These are phyloP conservation scores for Sphagnurus paluster DNA, from an alignment of 1,284 basidiomycete species.

Conservation along the genomic window DNA sequence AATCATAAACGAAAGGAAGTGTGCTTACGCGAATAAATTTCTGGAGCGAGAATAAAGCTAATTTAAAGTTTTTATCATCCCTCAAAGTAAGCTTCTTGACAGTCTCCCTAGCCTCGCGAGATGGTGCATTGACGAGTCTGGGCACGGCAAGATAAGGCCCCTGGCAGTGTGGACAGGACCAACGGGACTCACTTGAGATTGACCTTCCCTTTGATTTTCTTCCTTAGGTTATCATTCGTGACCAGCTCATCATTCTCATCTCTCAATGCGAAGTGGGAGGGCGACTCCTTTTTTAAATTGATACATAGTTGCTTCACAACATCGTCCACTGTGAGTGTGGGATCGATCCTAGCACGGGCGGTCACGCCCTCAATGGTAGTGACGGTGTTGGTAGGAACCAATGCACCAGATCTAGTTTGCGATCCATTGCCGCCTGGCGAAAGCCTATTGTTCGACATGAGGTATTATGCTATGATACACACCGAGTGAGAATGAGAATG, in stretches of 20 bases:
- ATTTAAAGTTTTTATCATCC: constrained; percentile 64
- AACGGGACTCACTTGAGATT: constrained; percentile 69
- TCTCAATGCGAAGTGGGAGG: constrained; percentile 80
- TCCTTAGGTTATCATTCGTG: constrained; percentile 86
- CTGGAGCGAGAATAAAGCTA: constrained; percentile 80
- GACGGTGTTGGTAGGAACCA: constrained; percentile 80
- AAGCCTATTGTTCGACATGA: constrained; percentile 33
- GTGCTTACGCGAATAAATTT: constrained; percentile 73
- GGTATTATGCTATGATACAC: constrained; percentile 20
- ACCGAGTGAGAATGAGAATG: constrained; percentile 9
- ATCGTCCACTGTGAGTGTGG: constrained; percentile 75
- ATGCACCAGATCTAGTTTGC: constrained; percentile 34
- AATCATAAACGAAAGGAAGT: not conserved
- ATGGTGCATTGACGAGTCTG: constrained; percentile 80
- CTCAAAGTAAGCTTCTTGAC: constrained; percentile 67
- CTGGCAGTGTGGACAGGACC: not conserved
- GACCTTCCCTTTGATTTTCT: constrained; percentile 78
- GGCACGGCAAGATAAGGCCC: not conserved
- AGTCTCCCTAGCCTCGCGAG: constrained; percentile 80
- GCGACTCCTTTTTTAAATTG: constrained; percentile 81
- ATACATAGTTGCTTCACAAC: constrained; percentile 78
- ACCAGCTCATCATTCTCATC: constrained; percentile 88
- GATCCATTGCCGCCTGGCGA: constrained; percentile 39
- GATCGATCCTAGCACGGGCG: constrained; percentile 79
- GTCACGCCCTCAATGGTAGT: constrained; percentile 70